Evolutionary conservation across 73 alveolate genomes (phyloP).

Genomic region (Uronychia setigera): DNA sequence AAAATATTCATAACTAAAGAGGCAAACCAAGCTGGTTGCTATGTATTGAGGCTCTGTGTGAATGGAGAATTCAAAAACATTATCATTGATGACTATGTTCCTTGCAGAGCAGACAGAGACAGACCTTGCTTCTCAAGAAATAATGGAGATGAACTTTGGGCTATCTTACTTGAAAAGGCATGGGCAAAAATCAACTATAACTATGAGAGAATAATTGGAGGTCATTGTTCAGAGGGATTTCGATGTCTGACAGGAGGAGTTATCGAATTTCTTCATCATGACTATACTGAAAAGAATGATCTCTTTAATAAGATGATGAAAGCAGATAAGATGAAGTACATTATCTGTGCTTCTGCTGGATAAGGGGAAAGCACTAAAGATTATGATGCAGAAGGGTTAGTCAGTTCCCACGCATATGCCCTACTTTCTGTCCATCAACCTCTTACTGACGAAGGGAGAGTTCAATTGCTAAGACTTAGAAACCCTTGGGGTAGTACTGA

Average conservation of each 20-base stretch:
- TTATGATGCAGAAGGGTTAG: slow-evolving; percentile 78
- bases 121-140: slow-evolving; percentile 75
- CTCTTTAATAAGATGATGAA: slow-evolving; percentile 68
- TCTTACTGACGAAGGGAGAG: slow-evolving; percentile 45
- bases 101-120: no score
- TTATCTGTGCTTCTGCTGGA: slow-evolving; percentile 75
- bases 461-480: slow-evolving; percentile 81
- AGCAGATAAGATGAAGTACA: slow-evolving; percentile 73
- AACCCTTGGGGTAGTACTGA: slow-evolving; percentile 98
- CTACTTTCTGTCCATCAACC: slow-evolving; percentile 70
- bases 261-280: neutral
- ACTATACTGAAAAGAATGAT: slow-evolving; percentile 36
- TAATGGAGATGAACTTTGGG: slow-evolving; percentile 74
- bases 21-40: slow-evolving; percentile 83
- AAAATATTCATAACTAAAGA: slow-evolving; percentile 71
- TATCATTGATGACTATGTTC: slow-evolving; percentile 77
- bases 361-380: slow-evolving; percentile 61
- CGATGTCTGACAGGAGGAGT: slow-evolving; percentile 8
- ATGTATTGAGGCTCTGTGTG: slow-evolving; percentile 76
- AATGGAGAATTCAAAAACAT: slow-evolving; percentile 60
- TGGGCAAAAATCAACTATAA: slow-evolving; percentile 9
- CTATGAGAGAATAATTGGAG: slow-evolving; percentile 15
- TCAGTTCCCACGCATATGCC: slow-evolving; percentile 91
- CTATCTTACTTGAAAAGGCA: slow-evolving; percentile 12
- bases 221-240: neutral